Conservation (phyloP, 352 stramenopile species). For the Phytophthora sansomeana region DNA sequence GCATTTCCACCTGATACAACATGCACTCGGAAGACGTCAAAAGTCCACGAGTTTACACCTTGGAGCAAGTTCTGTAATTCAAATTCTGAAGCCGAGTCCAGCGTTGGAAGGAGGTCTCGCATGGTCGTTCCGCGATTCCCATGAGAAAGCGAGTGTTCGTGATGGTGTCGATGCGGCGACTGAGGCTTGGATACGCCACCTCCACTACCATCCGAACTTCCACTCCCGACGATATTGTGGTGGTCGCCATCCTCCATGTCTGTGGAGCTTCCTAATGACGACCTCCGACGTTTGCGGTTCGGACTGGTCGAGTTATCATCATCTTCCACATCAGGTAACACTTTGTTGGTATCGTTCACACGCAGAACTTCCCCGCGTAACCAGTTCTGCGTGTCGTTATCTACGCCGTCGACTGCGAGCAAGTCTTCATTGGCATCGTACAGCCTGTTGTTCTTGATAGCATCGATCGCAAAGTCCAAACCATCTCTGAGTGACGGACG, state of each 20-base stretch:
- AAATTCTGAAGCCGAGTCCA: slow-evolving; percentile 71
- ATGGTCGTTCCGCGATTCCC: slow-evolving; percentile 58
- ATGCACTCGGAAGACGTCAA: slow-evolving; percentile 84
- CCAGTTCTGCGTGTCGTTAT: slow-evolving; percentile 88
- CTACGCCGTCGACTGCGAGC: slow-evolving; percentile 69
- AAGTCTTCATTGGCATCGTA: slow-evolving; percentile 86
- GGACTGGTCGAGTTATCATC: slow-evolving; percentile 29
- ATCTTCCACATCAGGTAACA: slow-evolving; percentile 56
- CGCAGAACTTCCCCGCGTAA: slow-evolving; percentile 80
- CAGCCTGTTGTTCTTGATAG: slow-evolving; percentile 87
- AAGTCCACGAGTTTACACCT: slow-evolving; percentile 64
- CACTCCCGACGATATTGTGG: slow-evolving; percentile 1
- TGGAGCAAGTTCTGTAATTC: slow-evolving; percentile 77
- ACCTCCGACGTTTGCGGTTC: slow-evolving; percentile 26
- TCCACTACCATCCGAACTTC: slow-evolving; percentile 21
- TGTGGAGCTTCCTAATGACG: slow-evolving; percentile 28
- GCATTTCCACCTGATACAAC: slow-evolving; percentile 74
- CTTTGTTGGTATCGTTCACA: slow-evolving; percentile 72
- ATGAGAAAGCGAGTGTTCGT: slow-evolving; percentile 28
- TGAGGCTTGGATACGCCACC: neutral
- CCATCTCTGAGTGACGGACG: slow-evolving; percentile 57
- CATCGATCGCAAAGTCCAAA: slow-evolving; percentile 84
- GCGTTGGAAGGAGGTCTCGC: slow-evolving; percentile 63
- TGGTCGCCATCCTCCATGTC: slow-evolving; percentile 21
- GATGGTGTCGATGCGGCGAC: slow-evolving; percentile 26